Percentiles rank a stretch among this genome's conserved stretches.
Evolutionary conservation across 208 protist species (phyloP).

Genomic region (Acanthamoeba healyi): DNA sequence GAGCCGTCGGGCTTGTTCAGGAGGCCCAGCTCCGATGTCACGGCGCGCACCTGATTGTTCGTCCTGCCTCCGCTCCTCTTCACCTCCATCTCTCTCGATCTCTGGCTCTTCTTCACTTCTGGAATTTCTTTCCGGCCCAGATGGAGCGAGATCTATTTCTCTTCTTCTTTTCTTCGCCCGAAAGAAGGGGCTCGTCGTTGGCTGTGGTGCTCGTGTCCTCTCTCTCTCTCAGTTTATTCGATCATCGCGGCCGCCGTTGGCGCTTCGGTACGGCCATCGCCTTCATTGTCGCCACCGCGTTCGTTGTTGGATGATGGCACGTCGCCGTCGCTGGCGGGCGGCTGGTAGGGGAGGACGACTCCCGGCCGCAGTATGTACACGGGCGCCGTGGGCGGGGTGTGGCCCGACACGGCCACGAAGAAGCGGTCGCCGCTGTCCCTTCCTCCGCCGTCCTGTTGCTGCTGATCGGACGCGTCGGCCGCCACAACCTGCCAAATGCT

Average conservation of each 20-base stretch:
- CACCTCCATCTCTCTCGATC: conserved; percentile 29
- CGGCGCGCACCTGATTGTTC: conserved; percentile 20
- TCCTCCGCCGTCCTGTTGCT: background rate
- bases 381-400: background rate
- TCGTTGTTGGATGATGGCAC: too few species aligned
- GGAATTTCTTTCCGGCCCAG: too few species aligned
- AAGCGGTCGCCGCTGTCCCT: background rate
- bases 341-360: background rate
- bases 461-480: too few species aligned
- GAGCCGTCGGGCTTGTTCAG: conserved; percentile 63
- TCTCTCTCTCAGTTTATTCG: background rate
- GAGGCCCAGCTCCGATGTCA: conserved; percentile 19
- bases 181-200: too few species aligned
- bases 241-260: too few species aligned
- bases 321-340: too few species aligned
- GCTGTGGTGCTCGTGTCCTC: too few species aligned
- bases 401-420: conserved; percentile 19
- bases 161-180: background rate
- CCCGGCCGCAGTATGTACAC: background rate
- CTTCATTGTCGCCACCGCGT: background rate
- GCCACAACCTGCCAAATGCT: background rate
- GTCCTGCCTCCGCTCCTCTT: conserved; percentile 21
- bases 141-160: background rate
- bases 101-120: background rate
- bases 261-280: too few species aligned